Percentiles rank a stretch among this genome's conserved stretches.
Evolutionary conservation across 768 basidiomycete genomes (phyloP).

Genomic region (Paxillus ammoniavirescens): DNA sequence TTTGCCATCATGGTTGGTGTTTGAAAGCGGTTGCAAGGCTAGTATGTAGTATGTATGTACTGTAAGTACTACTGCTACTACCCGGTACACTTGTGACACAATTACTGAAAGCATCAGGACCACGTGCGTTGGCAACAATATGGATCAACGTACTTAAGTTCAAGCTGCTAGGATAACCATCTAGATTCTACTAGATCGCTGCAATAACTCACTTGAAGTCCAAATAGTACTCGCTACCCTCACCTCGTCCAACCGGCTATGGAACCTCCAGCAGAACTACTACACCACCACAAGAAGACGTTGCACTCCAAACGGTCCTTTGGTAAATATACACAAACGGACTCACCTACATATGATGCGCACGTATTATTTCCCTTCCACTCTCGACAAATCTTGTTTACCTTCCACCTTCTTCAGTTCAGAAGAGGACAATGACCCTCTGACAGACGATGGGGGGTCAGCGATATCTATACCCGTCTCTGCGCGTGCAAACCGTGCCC

Average conservation of each 20-base stretch:
- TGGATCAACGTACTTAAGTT: no score
- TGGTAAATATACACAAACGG: slow-evolving; percentile 63
- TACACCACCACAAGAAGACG: slow-evolving; percentile 34
- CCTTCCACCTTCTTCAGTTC: slow-evolving; percentile 45
- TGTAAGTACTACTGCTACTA: no score
- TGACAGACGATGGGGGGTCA: slow-evolving; percentile 72
- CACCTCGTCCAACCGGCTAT: slow-evolving; percentile 3
- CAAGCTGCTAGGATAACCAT: background rate
- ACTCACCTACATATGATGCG: slow-evolving; percentile 80
- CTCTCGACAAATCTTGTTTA: slow-evolving; percentile 7
- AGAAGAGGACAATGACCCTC: slow-evolving; percentile 85
- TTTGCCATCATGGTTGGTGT: background rate
- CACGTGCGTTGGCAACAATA: no score
- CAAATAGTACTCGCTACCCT: no score
- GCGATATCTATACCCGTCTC: slow-evolving; percentile 44
- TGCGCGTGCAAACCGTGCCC: slow-evolving; percentile 23
- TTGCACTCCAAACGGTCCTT: slow-evolving; percentile 58
- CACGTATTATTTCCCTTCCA: slow-evolving; percentile 28
- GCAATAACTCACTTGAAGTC: no score
- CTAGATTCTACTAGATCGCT: background rate
- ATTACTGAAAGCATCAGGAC: no score
- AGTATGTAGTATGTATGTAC: no score
- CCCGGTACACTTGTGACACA: no score
- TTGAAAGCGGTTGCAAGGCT: no score
- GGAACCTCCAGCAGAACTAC: slow-evolving; percentile 23